These are phyloP conservation scores for Mucor mucedo DNA, from an alignment of 371 early-diverging fungal genomes.

Conservation along the genomic window DNA sequence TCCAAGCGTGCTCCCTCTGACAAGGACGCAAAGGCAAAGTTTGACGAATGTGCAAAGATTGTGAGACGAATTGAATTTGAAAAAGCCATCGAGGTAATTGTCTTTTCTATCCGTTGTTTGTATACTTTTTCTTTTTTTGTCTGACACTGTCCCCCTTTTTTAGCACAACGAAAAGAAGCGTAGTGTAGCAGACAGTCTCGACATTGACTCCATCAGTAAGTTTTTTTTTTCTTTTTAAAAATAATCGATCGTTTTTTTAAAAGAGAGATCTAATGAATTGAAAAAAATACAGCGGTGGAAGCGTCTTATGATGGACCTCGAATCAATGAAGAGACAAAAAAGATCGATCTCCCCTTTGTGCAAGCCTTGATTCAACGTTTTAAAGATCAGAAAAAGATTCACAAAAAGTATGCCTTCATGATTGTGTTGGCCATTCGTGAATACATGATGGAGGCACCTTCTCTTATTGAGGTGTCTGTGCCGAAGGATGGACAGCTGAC, in stretches of 20 bases:
- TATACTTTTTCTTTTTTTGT: not conserved
- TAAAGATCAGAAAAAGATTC: conserved; percentile 89
- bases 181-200: conserved; percentile 55
- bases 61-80: conserved; percentile 88
- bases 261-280: not conserved
- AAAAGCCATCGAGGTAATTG: conserved; percentile 84
- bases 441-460: conserved; percentile 72
- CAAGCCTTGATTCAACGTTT: conserved; percentile 78
- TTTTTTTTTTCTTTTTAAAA: not conserved
- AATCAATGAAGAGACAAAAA: conserved; percentile 59
- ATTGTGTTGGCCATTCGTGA: conserved; percentile 78
- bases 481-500: conserved; percentile 79
- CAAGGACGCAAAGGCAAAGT: conserved; percentile 70
- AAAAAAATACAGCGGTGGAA: conserved; percentile 64
- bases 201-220: conserved; percentile 56
- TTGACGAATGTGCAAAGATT: conserved; percentile 88
- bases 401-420: conserved; percentile 85
- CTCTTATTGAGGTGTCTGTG: conserved; percentile 85
- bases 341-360: conserved; percentile 80
- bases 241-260: no score
- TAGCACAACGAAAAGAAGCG: conserved; percentile 34
- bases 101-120: not conserved
- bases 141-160: not conserved
- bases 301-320: conserved; percentile 68
- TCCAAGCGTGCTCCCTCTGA: conserved; percentile 72